A percentile compares a stretch with the other conserved stretches of the same genome.
Evolutionary conservation across 371 early-diverging fungal species (phyloP).

Genomic region (Blastocladiella emersonii): DNA sequence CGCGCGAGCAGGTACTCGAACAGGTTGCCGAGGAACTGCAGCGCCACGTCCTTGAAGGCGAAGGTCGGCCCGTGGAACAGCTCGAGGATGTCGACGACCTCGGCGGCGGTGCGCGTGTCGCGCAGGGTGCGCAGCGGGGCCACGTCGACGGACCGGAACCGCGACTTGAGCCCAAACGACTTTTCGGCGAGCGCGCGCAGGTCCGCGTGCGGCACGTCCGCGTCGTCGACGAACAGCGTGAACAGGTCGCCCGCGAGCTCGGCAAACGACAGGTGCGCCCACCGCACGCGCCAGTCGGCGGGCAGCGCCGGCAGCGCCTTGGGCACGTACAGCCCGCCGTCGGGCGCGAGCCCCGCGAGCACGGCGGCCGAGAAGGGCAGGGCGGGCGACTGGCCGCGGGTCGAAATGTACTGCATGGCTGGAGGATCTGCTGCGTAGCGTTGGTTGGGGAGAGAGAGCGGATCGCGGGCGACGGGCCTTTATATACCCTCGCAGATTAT

Average conservation of each 20-base stretch:
- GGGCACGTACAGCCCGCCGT: slow-evolving; percentile 93
- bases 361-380: slow-evolving; percentile 80
- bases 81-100: slow-evolving; percentile 58
- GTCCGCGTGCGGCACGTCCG: slow-evolving; percentile 64
- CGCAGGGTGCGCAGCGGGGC: slow-evolving; percentile 61
- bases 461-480: too few relatives aligned
- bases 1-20: slow-evolving; percentile 90
- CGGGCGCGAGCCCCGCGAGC: slow-evolving; percentile 78
- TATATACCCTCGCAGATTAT: too few relatives aligned
- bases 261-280: slow-evolving; percentile 60
- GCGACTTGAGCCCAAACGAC: slow-evolving; percentile 49
- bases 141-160: slow-evolving; percentile 51
- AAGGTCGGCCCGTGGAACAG: slow-evolving; percentile 95
- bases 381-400: slow-evolving; percentile 52
- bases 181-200: slow-evolving; percentile 46
- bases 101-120: background rate
- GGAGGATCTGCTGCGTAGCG: too few relatives aligned
- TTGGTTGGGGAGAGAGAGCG: too few relatives aligned
- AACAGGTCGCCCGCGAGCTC: slow-evolving; percentile 72
- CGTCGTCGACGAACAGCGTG: slow-evolving; percentile 57
- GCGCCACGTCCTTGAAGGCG: slow-evolving; percentile 95
- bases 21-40: slow-evolving; percentile 91
- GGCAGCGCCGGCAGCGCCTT: slow-evolving; percentile 59
- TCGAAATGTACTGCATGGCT: slow-evolving; percentile 71
- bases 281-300: slow-evolving; percentile 39